Conservation (phyloP, 2,329 filamentous ascomycete genomes). For the Ilyonectria sp. region DNA sequence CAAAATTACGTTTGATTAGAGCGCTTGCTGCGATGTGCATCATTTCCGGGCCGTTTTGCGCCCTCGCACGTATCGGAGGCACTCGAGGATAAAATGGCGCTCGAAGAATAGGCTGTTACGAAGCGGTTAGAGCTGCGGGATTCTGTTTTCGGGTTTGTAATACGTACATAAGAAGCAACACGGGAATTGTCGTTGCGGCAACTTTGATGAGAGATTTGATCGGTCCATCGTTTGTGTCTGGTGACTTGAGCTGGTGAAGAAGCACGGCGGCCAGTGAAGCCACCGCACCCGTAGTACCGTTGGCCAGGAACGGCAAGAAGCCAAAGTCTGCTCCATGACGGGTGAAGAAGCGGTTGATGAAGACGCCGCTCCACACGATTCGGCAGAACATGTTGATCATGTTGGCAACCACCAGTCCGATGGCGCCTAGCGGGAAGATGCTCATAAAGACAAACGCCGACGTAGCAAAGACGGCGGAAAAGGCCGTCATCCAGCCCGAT, state of each 20-base stretch:
- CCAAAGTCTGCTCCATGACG: constrained; percentile 56
- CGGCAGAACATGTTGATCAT: constrained; percentile 90
- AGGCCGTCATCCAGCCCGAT: constrained; percentile 86
- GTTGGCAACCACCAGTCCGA: constrained; percentile 89
- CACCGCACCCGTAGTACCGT: constrained; percentile 39
- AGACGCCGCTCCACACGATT: constrained; percentile 84
- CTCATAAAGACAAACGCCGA: constrained; percentile 83
- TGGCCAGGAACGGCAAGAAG: constrained; percentile 48
- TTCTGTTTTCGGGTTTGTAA: constrained; percentile 37
- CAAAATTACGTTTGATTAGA: constrained; percentile 90
- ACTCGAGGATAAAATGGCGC: constrained; percentile 67
- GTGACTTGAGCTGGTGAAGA: constrained; percentile 47
- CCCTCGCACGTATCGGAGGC: constrained; percentile 61
- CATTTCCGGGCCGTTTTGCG: constrained; percentile 50
- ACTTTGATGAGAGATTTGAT: constrained; percentile 61
- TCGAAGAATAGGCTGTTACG: constrained; percentile 67
- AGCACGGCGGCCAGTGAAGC: constrained; percentile 47
- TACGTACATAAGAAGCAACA: constrained; percentile 74
- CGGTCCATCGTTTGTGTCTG: constrained; percentile 47
- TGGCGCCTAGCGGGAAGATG: constrained; percentile 79
- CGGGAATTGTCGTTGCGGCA: constrained; percentile 64
- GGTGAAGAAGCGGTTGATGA: constrained; percentile 77
- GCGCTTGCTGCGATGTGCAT: constrained; percentile 32
- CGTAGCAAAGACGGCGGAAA: constrained; percentile 82
- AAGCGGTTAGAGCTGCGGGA: constrained; percentile 44